phyloP scores from a whole-genome alignment of 257 asterid genomes.

The Fraxinus cuspidata region DNA sequence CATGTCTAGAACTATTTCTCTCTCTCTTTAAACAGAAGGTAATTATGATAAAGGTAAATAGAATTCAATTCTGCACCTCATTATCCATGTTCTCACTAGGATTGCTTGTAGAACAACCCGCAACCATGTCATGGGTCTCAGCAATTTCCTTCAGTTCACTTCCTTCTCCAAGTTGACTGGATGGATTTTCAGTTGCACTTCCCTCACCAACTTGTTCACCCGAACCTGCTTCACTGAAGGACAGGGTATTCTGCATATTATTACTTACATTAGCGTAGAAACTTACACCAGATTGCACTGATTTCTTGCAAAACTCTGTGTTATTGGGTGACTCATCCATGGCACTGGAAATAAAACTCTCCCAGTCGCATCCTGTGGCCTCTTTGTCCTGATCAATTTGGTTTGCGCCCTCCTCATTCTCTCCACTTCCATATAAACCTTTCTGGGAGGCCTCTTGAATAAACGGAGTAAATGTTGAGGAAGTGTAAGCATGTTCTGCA shows the following conservation, averaged over 20 bases:
- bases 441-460: conserved; percentile 33
- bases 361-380: conserved; percentile 67
- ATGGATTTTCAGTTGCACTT: conserved; percentile 36
- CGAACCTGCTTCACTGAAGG: conserved; percentile 26
- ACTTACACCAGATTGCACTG: conserved; percentile 46
- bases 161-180: conserved; percentile 51
- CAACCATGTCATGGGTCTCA: conserved; percentile 27
- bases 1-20: background rate
- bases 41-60: background rate
- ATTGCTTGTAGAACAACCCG: conserved; percentile 37
- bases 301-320: conserved; percentile 35
- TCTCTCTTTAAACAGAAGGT: background rate
- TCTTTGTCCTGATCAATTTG: conserved; percentile 45
- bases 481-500: conserved; percentile 36
- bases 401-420: conserved; percentile 32
- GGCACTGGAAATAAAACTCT: conserved; percentile 50
- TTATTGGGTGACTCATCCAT: conserved; percentile 60
- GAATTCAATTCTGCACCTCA: conserved; percentile 52
- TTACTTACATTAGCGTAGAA: conserved; percentile 37
- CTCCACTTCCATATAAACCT: conserved; percentile 29
- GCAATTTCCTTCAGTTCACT: conserved; percentile 40
- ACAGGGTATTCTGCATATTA: conserved; percentile 40
- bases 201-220: conserved; percentile 42
- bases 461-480: conserved; percentile 38
- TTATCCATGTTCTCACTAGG: conserved; percentile 42